Base-by-base conservation (phyloP, 495 filamentous ascomycete species). In the Penicillium angulare region DNA sequence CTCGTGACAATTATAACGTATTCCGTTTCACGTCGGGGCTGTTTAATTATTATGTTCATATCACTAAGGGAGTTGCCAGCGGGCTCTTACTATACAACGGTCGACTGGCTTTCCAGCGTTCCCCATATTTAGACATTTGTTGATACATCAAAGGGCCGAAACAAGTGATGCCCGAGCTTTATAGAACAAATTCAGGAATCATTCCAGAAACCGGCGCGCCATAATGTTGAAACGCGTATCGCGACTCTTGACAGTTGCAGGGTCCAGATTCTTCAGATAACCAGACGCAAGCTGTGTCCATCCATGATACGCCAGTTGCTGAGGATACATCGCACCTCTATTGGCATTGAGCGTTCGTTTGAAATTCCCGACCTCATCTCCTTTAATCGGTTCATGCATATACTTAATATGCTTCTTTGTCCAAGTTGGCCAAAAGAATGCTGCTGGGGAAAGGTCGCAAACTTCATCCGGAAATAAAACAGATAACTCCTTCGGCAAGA, bases 401-500 rank as follows among this genome's bases (percentile, higher is more conserved):
- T 69, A 78, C 34, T 71, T 61, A 38, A 76, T 60, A 50, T 76
- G 69, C 32, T 59, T 50, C 56, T 66, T 72, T 0, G 74, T 76
- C 75, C 75, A 78, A 3, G 72, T 76, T 5, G 75, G 75, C 75
- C 75, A 78, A 56, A 75, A 76, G 57, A 78, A 78, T 21, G 64
- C 62, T 22, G 66, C 60, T 5, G 75, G 73, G 0, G 75, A 59
- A 15, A 78, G 45, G 9, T 65, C 44, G 61, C 75, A 78, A 20
- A 75, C 62, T 29, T 76, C 72, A 12, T 65, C 49, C 0, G 65
- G 66, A 35, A 72, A 60, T 9, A 56, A 43, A 12, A 58, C 35
- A 46, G 73, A 66, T n/a, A 76, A 43, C 43, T 69, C 27, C 35
- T 74, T 74, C 2, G 75, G 72, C 9, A 75, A 55, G 8, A 68